These are phyloP conservation scores for Trichoderma erinaceum DNA, from an alignment of 495 filamentous ascomycete genomes.

Conservation along the genomic window DNA sequence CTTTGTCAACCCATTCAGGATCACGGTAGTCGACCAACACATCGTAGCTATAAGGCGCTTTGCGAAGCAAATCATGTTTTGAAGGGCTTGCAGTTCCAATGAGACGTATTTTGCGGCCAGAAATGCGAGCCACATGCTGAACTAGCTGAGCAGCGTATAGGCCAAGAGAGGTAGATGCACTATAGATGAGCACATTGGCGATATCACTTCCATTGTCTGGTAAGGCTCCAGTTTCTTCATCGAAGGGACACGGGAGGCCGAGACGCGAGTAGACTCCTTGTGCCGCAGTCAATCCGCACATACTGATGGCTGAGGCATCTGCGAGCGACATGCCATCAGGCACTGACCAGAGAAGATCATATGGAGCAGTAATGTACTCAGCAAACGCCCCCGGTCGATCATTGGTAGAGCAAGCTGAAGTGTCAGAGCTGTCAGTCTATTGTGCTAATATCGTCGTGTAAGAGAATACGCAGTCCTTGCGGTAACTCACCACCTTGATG, in stretches of 20 bases:
- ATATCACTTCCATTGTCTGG: constrained; percentile 1
- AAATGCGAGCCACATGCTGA: constrained; percentile 18
- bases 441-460: not conserved
- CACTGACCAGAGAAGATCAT: constrained; percentile 34
- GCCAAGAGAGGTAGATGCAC: constrained; percentile 37
- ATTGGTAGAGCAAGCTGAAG: constrained; percentile 31
- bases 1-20: constrained; percentile 44
- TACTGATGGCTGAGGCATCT: constrained; percentile 28
- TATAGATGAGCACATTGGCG: constrained; percentile 31
- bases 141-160: constrained; percentile 36
- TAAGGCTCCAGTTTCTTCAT: not conserved
- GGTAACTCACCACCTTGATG: constrained; percentile 19
- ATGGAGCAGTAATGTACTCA: constrained; percentile 29
- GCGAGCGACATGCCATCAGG: constrained; percentile 27
- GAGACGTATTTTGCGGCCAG: constrained; percentile 24
- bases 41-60: constrained; percentile 37
- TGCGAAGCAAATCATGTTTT: constrained; percentile 23
- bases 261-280: constrained; percentile 32
- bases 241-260: constrained; percentile 27
- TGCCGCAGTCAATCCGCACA: constrained; percentile 26
- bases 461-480: not conserved
- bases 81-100: constrained; percentile 31
- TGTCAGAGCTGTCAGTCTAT: constrained; percentile 10
- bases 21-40: constrained; percentile 53
- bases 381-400: constrained; percentile 38